Evolutionary conservation across 345 rosid species (phyloP).

Genomic region (Streptanthus diversifolius): DNA sequence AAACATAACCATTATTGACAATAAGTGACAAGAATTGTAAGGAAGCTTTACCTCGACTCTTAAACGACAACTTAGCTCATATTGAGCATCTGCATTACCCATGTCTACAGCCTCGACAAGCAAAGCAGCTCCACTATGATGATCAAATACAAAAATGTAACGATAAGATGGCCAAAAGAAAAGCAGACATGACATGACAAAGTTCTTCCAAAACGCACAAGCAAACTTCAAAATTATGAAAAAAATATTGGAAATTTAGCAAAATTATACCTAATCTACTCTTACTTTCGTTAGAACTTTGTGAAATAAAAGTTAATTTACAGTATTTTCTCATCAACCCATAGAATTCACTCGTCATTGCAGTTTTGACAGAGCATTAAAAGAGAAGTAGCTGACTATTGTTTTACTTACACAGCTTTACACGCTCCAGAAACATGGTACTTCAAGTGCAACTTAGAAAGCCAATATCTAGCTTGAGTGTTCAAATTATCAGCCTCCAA

Average conservation of each 20-base stretch:
- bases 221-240: not conserved
- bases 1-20: not conserved
- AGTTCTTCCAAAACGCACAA: not conserved
- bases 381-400: not conserved
- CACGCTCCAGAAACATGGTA: slow-evolving; percentile 83
- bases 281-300: not conserved
- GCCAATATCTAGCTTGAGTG: slow-evolving; percentile 85
- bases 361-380: not conserved
- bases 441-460: slow-evolving; percentile 76
- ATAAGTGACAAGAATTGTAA: not conserved
- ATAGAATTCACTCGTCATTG: not conserved
- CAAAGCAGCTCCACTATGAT: slow-evolving; percentile 80
- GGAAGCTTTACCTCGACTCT: slow-evolving; percentile 66
- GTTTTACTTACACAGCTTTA: slow-evolving; percentile 68
- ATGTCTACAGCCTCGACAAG: slow-evolving; percentile 89
- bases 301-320: too few species aligned
- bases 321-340: not conserved
- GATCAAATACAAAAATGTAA: not conserved
- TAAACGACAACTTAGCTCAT: slow-evolving; percentile 74
- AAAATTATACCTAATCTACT: not conserved
- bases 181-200: not conserved
- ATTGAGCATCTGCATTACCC: slow-evolving; percentile 93
- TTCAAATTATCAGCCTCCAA: slow-evolving; percentile 70
- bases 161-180: not conserved
- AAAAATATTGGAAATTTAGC: not conserved